Conservation (phyloP, 2,329 filamentous ascomycete genomes). For the Blumeriella jaapii region DNA sequence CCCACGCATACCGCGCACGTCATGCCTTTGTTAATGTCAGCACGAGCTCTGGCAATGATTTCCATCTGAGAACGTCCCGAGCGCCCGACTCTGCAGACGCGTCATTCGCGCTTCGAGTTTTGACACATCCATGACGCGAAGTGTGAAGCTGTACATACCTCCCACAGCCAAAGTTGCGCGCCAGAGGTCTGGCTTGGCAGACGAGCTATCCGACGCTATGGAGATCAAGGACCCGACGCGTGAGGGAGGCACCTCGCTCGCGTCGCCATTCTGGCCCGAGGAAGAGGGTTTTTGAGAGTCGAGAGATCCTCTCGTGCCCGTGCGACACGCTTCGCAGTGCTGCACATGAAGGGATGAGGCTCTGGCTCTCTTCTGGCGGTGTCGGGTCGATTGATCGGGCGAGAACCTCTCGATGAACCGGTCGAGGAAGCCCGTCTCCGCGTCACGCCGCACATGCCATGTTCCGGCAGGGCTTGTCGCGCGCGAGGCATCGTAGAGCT, state of each 20-base stretch:
- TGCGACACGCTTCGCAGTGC: slow-evolving; percentile 40
- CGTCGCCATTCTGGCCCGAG: neutral
- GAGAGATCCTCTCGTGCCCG: no score
- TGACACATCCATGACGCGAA: no score
- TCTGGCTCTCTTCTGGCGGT: neutral
- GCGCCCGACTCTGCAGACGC: no score
- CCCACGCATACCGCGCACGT: slow-evolving; percentile 43
- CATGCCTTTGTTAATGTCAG: no score
- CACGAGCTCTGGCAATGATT: no score
- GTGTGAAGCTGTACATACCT: no score
- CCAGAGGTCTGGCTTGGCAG: slow-evolving; percentile 29
- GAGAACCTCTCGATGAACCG: slow-evolving; percentile 19
- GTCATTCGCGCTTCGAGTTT: no score
- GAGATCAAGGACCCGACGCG: slow-evolving; percentile 23
- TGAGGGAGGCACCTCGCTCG: neutral
- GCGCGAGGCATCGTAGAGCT: slow-evolving; percentile 33
- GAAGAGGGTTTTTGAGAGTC: slow-evolving; percentile 17
- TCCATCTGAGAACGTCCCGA: no score
- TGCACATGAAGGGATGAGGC: slow-evolving; percentile 29
- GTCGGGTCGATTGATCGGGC: slow-evolving; percentile 14
- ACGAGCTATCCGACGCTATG: slow-evolving; percentile 27
- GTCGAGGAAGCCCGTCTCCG: slow-evolving; percentile 20
- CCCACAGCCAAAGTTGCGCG: slow-evolving; percentile 39
- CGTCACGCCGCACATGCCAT: slow-evolving; percentile 11
- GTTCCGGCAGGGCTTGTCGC: slow-evolving; percentile 4